Base-by-base conservation (phyloP, 345 rosid species). In the Citrus reticulata region DNA sequence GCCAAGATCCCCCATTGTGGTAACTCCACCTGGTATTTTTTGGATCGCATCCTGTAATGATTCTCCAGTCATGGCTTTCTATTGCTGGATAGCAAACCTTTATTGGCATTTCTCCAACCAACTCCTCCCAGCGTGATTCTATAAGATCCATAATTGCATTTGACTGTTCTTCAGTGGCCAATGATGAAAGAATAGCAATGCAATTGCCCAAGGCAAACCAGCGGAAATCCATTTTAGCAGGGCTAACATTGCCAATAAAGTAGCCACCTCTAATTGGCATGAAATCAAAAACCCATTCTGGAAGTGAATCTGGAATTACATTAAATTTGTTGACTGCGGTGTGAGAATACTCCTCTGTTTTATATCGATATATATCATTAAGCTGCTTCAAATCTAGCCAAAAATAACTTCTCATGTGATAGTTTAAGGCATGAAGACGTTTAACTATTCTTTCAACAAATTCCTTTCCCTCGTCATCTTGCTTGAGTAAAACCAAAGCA, bases 1-100 rank as follows among this genome's bases (percentile, higher is more conserved):
- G 97, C 99, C 98, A 95, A 68, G 99, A 95, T 77, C 99, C 99
- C 54, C 97, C 98, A 68, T 95, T 95, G 85, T 95, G 99, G 86
- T 95, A 95, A 74, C 99, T 95, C 98, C 99, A 95, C 70, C 97
- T 85, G 8, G 99, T 92, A 84, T 95, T 95, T 83, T 95, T 95
- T 2, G 97, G 99, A 75, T 95, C 99, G 74, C 97, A 91, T 51
- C 99, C 99, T 11, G 99, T 95, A 68, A 84, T 78, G 40, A 93
- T 92, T 73, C 89, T 83, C 99, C 97, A 96, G 78, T 96, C 99
- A 62, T 96, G 98, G 82, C 87, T 87, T 84, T 96, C 99, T 64
- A 96, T 87, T 2, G 99, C 99, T 2, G 99, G 98, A 85, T 88
- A 96, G 75, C 91, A 87, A 65, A 94, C 97, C 85, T 94, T 96